Percentiles rank a stretch among this genome's conserved stretches.
Evolutionary conservation across 2,329 filamentous ascomycete species (phyloP).

Genomic region (Aspergillus spinulosporus): DNA sequence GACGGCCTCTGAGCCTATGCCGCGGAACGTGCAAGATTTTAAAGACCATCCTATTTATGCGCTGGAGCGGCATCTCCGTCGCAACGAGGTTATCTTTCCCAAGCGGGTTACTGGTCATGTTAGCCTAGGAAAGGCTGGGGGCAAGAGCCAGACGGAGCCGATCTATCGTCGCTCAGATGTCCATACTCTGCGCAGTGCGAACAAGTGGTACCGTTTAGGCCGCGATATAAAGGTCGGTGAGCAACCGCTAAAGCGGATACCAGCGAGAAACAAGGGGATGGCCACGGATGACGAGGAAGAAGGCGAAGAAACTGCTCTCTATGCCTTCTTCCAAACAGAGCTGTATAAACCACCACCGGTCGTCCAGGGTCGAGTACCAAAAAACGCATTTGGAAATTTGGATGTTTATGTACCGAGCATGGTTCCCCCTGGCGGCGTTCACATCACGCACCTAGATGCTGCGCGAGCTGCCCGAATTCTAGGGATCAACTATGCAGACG

Average conservation of each 20-base stretch:
- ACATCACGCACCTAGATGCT: conserved; percentile 60
- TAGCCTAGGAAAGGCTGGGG: conserved; percentile 49
- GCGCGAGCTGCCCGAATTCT: conserved; percentile 71
- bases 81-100: conserved; percentile 78
- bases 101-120: conserved; percentile 75
- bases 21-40: conserved; percentile 81
- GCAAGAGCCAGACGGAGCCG: conserved; percentile 63
- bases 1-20: conserved; percentile 78
- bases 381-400: conserved; percentile 63
- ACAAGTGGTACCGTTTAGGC: conserved; percentile 89
- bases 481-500: conserved; percentile 82
- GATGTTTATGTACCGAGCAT: conserved; percentile 65
- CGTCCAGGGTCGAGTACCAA: conserved; percentile 66
- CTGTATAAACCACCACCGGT: conserved; percentile 76
- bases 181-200: conserved; percentile 71
- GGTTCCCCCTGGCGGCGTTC: conserved; percentile 61
- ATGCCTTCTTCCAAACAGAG: conserved; percentile 64
- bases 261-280: conserved; percentile 43
- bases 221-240: conserved; percentile 75
- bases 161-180: conserved; percentile 84
- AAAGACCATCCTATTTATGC: conserved; percentile 83
- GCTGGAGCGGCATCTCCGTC: conserved; percentile 77
- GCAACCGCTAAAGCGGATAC: conserved; percentile 76
- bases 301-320: conserved; percentile 58
- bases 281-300: conserved; percentile 41